Percentiles rank a stretch among this genome's conserved stretches.
Conservation (phyloP, 208 protist genomes). For the Leishmania mexicana region DNA sequence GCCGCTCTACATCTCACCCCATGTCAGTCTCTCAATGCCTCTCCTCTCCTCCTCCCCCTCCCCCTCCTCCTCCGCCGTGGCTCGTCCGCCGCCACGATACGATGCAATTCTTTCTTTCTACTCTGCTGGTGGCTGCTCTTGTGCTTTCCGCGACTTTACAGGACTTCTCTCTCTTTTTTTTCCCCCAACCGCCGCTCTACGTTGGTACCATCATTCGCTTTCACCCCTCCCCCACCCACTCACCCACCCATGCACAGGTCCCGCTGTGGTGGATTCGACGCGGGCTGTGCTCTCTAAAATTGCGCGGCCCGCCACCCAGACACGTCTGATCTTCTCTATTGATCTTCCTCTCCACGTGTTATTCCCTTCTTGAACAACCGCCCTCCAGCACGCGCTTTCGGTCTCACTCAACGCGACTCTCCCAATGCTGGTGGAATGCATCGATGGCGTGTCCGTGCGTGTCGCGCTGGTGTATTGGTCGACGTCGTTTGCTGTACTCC, state of each 20-base stretch:
- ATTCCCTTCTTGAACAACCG: neutral
- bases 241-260: neutral
- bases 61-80: neutral
- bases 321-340: neutral
- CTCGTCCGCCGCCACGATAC: neutral
- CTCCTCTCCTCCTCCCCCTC: neutral
- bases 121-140: neutral
- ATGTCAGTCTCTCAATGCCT: neutral
- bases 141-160: neutral
- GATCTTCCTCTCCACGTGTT: neutral
- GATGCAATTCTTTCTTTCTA: neutral
- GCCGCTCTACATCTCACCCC: neutral
- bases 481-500: constrained; percentile 37
- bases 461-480: constrained; percentile 59
- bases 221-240: neutral
- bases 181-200: neutral
- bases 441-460: neutral
- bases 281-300: neutral
- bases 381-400: neutral
- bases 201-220: neutral
- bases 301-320: neutral
- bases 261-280: neutral
- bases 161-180: neutral
- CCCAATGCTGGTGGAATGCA: neutral
- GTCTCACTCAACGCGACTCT: neutral